Evolutionary conservation across 495 filamentous ascomycete species (phyloP), one percentile per base, ranked within the genome.

Genomic region (Evansstolkia leycettana): DNA sequence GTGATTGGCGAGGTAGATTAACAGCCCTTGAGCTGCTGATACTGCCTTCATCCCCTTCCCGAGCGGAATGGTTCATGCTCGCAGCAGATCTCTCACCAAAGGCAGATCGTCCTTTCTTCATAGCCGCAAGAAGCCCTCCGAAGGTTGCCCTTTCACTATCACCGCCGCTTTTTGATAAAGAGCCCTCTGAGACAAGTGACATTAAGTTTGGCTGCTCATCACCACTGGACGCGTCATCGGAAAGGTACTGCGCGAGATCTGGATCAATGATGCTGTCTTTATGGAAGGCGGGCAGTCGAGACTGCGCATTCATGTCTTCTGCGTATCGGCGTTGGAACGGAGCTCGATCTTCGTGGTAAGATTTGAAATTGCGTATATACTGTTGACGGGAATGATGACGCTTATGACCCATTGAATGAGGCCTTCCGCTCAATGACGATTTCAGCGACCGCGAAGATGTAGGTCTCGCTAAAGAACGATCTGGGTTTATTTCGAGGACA

Each of bases 261-360:
- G 92, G 89, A 48, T 99, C 92, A 50, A 96, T 96, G 43, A 99
- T 94, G 47, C 84, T 95, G 51, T 99, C 92, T 45, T 85, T 85
- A 49, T 96, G 92, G 46, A 98, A 96, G 17, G 89, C 85, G 23
- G 88, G 80, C 6, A 94, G 67, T 10, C 75, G 72, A n/a, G 73
- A 65, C 36, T 76, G 76, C 33, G 65, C 69, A 12, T 62, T 57
- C 17, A 74, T 61, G 32, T 94, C 83, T 35, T 78, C 76, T 13
- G 45, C 55, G 31, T 72, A 64, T 24, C 78, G 75, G 31, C 80
- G 78, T 41, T 94, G 87, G 47, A 96, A 99, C 2, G 92, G 92
- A 3, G 84, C 92, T 40, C 83, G 72, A 33, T 94, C 84, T 55
- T 67, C 80, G 64, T 67, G 78, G 55, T 45, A 78, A 53, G 61